Evolutionary conservation across 2,329 filamentous ascomycete genomes (phyloP).

Genomic region (Rosellinia necatrix): DNA sequence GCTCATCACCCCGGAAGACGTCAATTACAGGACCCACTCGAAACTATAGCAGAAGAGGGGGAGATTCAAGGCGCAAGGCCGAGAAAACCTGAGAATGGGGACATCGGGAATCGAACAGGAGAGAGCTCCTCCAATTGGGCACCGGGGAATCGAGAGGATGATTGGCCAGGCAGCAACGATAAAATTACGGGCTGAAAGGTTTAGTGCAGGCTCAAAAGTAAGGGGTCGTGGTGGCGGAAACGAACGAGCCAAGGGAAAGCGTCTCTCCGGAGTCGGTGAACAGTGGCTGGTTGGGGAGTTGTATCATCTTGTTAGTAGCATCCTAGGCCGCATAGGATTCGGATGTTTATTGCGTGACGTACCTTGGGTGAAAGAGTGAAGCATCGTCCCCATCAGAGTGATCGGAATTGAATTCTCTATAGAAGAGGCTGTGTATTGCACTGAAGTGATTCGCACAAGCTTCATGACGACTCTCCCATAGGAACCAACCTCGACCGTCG

Average conservation of each 20-base stretch:
- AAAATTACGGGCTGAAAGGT: background rate
- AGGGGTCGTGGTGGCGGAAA: background rate
- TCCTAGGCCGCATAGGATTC: conserved; percentile 29
- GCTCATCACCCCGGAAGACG: conserved; percentile 28
- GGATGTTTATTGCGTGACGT: conserved; percentile 30
- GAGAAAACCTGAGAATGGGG: background rate
- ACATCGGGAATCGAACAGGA: background rate
- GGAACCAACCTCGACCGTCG: conserved; percentile 52
- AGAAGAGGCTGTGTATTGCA: conserved; percentile 86
- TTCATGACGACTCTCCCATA: conserved; percentile 94
- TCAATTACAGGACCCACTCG: background rate
- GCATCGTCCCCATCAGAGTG: conserved; percentile 83
- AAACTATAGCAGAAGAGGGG: background rate
- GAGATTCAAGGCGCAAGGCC: background rate
- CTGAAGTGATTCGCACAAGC: conserved; percentile 89
- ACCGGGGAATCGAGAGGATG: too few relatives aligned
- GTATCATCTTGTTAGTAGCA: conserved; percentile 39
- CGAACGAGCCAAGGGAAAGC: background rate
- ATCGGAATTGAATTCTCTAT: conserved; percentile 83
- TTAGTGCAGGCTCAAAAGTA: background rate
- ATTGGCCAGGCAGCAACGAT: background rate
- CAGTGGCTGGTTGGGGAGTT: background rate
- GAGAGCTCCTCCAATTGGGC: background rate
- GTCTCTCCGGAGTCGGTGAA: background rate
- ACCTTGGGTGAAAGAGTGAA: conserved; percentile 55